Conservation (phyloP, 2,329 filamentous ascomycete genomes). For the Diaporthe citri region DNA sequence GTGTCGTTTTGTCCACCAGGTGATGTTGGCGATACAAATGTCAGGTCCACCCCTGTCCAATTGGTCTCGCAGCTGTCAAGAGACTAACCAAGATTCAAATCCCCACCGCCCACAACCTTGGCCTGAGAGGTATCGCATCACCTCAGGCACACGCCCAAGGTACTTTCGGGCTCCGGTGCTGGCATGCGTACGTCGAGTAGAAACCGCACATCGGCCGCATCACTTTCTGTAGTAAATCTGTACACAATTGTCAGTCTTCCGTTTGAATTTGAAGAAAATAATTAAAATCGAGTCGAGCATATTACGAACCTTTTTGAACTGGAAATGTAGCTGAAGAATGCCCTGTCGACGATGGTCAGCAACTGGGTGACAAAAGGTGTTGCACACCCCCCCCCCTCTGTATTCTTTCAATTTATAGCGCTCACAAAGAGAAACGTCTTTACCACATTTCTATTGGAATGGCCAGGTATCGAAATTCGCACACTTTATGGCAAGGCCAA, state of each 20-base stretch:
- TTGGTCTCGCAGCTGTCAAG: constrained; percentile 12
- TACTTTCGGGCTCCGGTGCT: not conserved
- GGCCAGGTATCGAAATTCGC: not conserved
- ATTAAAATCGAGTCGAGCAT: constrained; percentile 15
- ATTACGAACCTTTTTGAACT: constrained; percentile 90
- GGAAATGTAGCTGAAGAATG: constrained; percentile 95
- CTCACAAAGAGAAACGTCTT: not conserved
- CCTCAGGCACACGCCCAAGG: not conserved
- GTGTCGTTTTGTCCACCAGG: constrained; percentile 4
- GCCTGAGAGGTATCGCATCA: constrained; percentile 1
- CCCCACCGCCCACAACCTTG: constrained; percentile 8
- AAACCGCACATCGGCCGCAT: constrained; percentile 33
- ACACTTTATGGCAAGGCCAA: not conserved
- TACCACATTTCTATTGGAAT: not conserved
- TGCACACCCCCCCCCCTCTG: not conserved
- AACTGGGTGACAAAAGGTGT: constrained; percentile 25
- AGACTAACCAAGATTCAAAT: not conserved
- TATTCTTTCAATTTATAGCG: not conserved
- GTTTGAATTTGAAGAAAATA: not conserved
- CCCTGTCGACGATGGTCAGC: constrained; percentile 66
- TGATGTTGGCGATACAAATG: not conserved
- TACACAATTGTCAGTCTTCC: constrained; percentile 42
- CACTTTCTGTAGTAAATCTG: constrained; percentile 71
- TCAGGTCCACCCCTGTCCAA: constrained; percentile 21
- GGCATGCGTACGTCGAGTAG: not conserved